These are phyloP conservation scores for Francoa sonchifolia DNA, from an alignment of 441 rosid species.

Conservation along the genomic window DNA sequence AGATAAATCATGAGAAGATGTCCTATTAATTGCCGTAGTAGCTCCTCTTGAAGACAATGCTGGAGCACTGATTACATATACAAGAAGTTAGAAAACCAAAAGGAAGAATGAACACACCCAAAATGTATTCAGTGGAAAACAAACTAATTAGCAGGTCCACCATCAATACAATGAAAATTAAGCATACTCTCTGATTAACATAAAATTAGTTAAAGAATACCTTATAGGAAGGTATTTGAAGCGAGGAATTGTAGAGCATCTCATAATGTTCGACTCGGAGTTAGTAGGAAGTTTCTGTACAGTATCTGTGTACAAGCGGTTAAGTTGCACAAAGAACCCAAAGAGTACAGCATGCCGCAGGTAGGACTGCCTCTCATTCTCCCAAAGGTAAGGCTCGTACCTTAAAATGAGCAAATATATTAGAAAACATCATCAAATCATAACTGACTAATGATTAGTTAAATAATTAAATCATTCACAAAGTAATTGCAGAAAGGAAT, in stretches of 20 bases:
- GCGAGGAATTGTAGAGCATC: conserved; percentile 87
- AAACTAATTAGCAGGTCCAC: too few relatives aligned
- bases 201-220: conserved; percentile 14
- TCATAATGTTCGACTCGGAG: conserved; percentile 88
- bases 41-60: conserved; percentile 70
- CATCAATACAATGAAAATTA: conserved; percentile 6
- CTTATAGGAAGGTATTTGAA: conserved; percentile 96
- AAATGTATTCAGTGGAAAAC: too few relatives aligned
- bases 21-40: conserved; percentile 34
- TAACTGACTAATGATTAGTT: conserved; percentile 10
- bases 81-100: conserved; percentile 3
- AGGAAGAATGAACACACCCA: too few relatives aligned
- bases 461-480: too few relatives aligned
- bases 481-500: too few relatives aligned
- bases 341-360: conserved; percentile 90
- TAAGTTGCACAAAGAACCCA: conserved; percentile 95
- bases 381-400: conserved; percentile 92
- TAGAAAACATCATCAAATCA: conserved; percentile 11
- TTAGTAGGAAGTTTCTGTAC: conserved; percentile 79
- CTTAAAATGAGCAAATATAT: conserved; percentile 23
- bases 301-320: conserved; percentile 74
- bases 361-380: conserved; percentile 82
- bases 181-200: neutral
- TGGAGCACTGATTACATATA: conserved; percentile 47
- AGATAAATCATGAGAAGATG: conserved; percentile 36